Conservation (phyloP, 306 rosid species). For the Vicia villosa region DNA sequence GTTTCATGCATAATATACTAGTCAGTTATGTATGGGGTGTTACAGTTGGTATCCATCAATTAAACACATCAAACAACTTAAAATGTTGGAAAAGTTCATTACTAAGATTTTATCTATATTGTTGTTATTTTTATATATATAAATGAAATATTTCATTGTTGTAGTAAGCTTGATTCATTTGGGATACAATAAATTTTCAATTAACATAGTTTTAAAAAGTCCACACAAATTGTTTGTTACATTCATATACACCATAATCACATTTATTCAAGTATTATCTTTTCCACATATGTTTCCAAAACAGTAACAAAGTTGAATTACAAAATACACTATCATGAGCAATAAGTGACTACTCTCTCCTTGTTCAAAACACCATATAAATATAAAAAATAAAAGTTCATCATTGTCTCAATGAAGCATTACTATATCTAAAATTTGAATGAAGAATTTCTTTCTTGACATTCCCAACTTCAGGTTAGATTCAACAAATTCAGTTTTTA, state of each 20-base stretch:
- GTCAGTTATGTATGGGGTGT: no score
- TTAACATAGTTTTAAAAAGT: background rate
- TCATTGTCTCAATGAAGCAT: slow-evolving; percentile 8
- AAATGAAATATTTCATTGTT: slow-evolving; percentile 13
- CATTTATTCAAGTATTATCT: slow-evolving; percentile 6
- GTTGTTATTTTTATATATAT: slow-evolving; percentile 33
- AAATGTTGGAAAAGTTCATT: no score
- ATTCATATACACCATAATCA: slow-evolving; percentile 28
- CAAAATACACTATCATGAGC: background rate
- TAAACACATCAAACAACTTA: no score
- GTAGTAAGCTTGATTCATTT: slow-evolving; percentile 10
- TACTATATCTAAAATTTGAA: slow-evolving; percentile 1
- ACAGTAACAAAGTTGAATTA: background rate
- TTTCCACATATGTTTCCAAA: slow-evolving; percentile 27
- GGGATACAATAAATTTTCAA: background rate
- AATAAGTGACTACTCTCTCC: slow-evolving; percentile 25
- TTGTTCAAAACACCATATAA: slow-evolving; percentile 11
- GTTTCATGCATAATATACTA: no score
- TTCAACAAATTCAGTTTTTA: slow-evolving; percentile 3
- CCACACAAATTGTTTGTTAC: slow-evolving; percentile 12
- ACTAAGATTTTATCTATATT: slow-evolving; percentile 19
- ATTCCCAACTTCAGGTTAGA: slow-evolving; percentile 20
- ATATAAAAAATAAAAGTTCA: background rate
- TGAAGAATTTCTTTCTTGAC: slow-evolving; percentile 28
- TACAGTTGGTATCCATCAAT: no score